A percentile compares a stretch with the other conserved stretches of the same genome.
These are phyloP conservation scores for Ophiocytium majus DNA, from an alignment of 352 stramenopile species.

Conservation along the genomic window DNA sequence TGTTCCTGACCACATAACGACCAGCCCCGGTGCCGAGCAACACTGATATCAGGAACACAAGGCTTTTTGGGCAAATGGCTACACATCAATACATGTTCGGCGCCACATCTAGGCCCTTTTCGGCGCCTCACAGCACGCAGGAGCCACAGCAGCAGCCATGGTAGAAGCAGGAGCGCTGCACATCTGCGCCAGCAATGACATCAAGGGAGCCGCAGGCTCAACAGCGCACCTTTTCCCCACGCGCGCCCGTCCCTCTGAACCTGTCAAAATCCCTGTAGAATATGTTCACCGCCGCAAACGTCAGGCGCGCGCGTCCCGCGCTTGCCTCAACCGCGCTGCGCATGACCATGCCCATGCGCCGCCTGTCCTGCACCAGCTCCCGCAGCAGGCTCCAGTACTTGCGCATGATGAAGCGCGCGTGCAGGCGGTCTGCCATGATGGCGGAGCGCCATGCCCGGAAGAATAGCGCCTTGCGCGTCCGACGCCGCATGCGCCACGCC, in stretches of 20 bases:
- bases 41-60: too few species aligned
- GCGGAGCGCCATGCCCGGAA: conserved; percentile 24
- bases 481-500: background rate
- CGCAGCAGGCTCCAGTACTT: conserved; percentile 17
- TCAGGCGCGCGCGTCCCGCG: conserved; percentile 17
- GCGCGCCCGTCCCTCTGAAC: background rate
- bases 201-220: background rate
- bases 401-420: conserved; percentile 3
- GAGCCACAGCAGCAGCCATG: too few species aligned
- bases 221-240: background rate
- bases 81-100: too few species aligned
- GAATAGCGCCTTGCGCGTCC: background rate
- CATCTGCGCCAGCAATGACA: background rate
- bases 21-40: too few species aligned
- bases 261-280: conserved; percentile 28
- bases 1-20: too few species aligned
- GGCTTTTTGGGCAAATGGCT: too few species aligned
- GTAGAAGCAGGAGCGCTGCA: too few species aligned
- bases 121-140: too few species aligned
- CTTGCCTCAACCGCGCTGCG: conserved; percentile 12
- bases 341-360: background rate
- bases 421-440: conserved; percentile 20
- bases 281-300: conserved; percentile 30
- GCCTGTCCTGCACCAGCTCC: conserved; percentile 28
- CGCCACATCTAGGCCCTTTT: too few species aligned